Conservation (phyloP, 768 basidiomycete species). For the Mycena kentingensis region DNA sequence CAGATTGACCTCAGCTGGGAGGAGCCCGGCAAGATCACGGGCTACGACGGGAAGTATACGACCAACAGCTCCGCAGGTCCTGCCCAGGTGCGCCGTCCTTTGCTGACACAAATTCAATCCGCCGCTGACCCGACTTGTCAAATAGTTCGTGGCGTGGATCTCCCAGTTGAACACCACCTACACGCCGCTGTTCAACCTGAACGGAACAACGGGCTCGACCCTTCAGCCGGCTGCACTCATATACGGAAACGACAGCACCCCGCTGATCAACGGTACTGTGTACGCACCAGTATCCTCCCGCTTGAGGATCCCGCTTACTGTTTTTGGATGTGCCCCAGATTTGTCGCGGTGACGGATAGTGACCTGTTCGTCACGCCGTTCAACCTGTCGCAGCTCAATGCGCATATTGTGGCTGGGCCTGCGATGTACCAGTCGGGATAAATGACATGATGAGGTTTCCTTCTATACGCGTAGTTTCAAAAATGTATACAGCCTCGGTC, state of each 20-base stretch:
- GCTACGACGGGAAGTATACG: slow-evolving; percentile 52
- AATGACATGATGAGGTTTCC: too few relatives aligned
- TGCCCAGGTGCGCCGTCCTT: slow-evolving; percentile 36
- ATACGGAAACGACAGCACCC: slow-evolving; percentile 39
- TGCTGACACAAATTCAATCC: not conserved
- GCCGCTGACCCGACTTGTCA: not conserved
- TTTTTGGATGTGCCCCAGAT: slow-evolving; percentile 29
- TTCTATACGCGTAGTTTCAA: too few relatives aligned
- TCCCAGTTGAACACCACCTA: slow-evolving; percentile 63
- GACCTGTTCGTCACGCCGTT: slow-evolving; percentile 58
- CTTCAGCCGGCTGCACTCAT: slow-evolving; percentile 52
- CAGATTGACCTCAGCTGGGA: slow-evolving; percentile 57
- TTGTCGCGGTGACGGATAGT: slow-evolving; percentile 51
- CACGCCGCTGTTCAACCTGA: slow-evolving; percentile 46
- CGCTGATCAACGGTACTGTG: slow-evolving; percentile 56
- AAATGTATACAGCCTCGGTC: too few relatives aligned
- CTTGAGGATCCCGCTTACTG: not conserved
- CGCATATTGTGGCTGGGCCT: slow-evolving; percentile 58
- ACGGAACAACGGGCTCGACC: slow-evolving; percentile 46
- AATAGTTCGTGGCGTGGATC: slow-evolving; percentile 59
- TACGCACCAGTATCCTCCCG: slow-evolving; percentile 20
- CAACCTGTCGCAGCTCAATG: slow-evolving; percentile 54
- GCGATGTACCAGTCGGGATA: slow-evolving; percentile 48
- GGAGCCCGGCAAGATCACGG: slow-evolving; percentile 50
- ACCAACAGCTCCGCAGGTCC: slow-evolving; percentile 49